Base-by-base conservation (phyloP, 2,329 filamentous ascomycete species). In the Xylaria sp. region DNA sequence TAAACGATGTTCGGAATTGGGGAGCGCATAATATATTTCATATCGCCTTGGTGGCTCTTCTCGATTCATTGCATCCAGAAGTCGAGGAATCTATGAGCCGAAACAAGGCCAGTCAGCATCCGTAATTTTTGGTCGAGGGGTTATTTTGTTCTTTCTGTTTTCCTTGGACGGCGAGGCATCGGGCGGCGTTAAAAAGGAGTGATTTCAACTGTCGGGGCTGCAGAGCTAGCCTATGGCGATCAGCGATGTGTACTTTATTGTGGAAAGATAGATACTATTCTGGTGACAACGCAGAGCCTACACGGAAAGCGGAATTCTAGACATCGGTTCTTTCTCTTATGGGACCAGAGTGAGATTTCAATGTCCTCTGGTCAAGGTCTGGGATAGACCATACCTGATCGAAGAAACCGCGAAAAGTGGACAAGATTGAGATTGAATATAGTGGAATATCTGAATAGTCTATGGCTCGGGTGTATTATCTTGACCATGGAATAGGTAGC, bases 101-200 rank as follows among this genome's bases (percentile, higher is more conserved):
- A 44, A 44, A 34, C 41, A 63, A 48, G 54, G 34, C 54, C 39
- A 28, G 55, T 56, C 50, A 61, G 55, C 70, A 72, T 64, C 46
- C 54, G 60, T 65, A 44, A 68, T 54, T 50, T 15, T 56, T 65
- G 58, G 54, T 37, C 25, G 46, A 62, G 31, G 59, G 50, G 15
- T 46, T 54, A 18, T 48, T 20, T 8, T 48, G 66, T 51, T 65
- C 15, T 41, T 48, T 44, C 15, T 44, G 23, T 25, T 48, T 68
- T 65, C 50, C 41, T 28, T 56, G 65, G 63, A 71, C 60, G 68
- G 50, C 60, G 66, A 66, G 70, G 70, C 70, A 72, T 72, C 56
- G 56, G 66, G 55, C 62, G 70, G 70, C 64, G 70, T 72, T 72
- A 46, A 72, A 71, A 71, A 62, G 63, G 70, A 25, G 57, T 72